A percentile compares a stretch with the other conserved stretches of the same genome.
These are phyloP conservation scores for Craterostigma plantagineum DNA, from an alignment of 257 asterid species.

Conservation along the genomic window DNA sequence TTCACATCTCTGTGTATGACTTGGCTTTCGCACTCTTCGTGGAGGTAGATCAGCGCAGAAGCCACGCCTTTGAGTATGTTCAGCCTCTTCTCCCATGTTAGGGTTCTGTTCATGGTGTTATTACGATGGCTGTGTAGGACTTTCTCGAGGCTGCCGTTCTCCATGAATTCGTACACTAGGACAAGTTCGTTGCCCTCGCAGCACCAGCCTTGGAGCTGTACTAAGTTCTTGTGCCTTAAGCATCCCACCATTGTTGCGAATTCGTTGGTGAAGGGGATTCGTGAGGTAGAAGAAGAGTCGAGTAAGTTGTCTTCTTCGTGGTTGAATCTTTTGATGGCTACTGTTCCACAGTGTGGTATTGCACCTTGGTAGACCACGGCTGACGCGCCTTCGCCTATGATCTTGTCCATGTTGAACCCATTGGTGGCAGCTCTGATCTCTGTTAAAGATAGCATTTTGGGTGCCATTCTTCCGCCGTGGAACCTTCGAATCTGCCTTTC, in stretches of 20 bases:
- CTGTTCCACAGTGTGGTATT: constrained; percentile 42
- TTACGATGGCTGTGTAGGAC: constrained; percentile 19
- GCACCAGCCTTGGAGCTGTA: constrained; percentile 75
- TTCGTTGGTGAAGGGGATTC: constrained; percentile 44
- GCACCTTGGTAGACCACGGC: constrained; percentile 63
- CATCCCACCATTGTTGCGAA: constrained; percentile 67
- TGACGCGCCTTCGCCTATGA: constrained; percentile 69
- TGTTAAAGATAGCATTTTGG: constrained; percentile 32
- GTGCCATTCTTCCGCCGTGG: constrained; percentile 28
- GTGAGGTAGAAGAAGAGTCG: constrained; percentile 14
- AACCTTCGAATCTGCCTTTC: constrained; percentile 16
- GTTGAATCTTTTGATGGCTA: constrained; percentile 53
- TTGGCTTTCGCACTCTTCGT: constrained; percentile 62
- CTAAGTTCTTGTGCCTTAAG: constrained; percentile 60
- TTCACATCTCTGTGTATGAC: constrained; percentile 70
- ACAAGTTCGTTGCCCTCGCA: constrained; percentile 62
- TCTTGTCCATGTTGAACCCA: constrained; percentile 43
- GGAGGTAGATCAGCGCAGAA: constrained; percentile 51
- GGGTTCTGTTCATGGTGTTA: constrained; percentile 9
- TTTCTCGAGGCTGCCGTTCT: constrained; percentile 51
- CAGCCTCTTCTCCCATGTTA: constrained; percentile 54
- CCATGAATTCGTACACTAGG: constrained; percentile 54
- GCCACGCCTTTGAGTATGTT: constrained; percentile 47
- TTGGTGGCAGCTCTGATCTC: constrained; percentile 63
- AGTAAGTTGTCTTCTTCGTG: constrained; percentile 17